Conservation (phyloP, 2,329 filamentous ascomycete genomes). For the Fusarium sp. region DNA sequence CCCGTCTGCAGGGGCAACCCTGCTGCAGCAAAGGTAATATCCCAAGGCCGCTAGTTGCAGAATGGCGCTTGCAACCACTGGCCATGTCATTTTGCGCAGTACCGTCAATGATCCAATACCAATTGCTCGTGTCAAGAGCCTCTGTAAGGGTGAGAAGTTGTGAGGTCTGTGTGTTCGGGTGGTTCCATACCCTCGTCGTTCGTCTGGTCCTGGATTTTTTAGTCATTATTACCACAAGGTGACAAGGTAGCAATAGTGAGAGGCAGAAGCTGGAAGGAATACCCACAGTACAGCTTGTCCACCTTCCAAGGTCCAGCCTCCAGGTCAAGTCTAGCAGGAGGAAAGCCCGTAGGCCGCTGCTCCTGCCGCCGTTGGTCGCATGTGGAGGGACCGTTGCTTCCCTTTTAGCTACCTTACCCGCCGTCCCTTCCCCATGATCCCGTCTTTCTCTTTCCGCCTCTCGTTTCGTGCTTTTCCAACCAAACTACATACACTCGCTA, state of each 20-base stretch:
- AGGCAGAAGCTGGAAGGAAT: slow-evolving; percentile 14
- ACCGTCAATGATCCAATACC: slow-evolving; percentile 35
- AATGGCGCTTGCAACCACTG: slow-evolving; percentile 48
- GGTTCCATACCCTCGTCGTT: slow-evolving; percentile 35
- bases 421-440: slow-evolving; percentile 43
- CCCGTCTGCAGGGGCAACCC: slow-evolving; percentile 49
- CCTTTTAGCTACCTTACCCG: slow-evolving; percentile 44
- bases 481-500: slow-evolving; percentile 45
- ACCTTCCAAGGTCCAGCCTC: slow-evolving; percentile 19
- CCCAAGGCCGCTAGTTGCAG: slow-evolving; percentile 48
- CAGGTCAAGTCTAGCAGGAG: slow-evolving; percentile 11
- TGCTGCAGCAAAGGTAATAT: slow-evolving; percentile 50
- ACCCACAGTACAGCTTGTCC: slow-evolving; percentile 33
- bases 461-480: slow-evolving; percentile 40
- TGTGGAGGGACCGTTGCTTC: slow-evolving; percentile 40
- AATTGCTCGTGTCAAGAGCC: slow-evolving; percentile 13
- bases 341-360: slow-evolving; percentile 23
- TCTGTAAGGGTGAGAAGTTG: slow-evolving; percentile 38
- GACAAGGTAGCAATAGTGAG: slow-evolving; percentile 1
- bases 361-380: slow-evolving; percentile 42
- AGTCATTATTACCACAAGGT: slow-evolving; percentile 21
- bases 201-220: slow-evolving; percentile 17
- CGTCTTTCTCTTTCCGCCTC: slow-evolving; percentile 39
- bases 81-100: slow-evolving; percentile 36
- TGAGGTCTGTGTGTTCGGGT: slow-evolving; percentile 32